Evolutionary conservation across 208 protist genomes (phyloP), one percentile per base, ranked within the genome.

Genomic region (Tetramitus jugosus): DNA sequence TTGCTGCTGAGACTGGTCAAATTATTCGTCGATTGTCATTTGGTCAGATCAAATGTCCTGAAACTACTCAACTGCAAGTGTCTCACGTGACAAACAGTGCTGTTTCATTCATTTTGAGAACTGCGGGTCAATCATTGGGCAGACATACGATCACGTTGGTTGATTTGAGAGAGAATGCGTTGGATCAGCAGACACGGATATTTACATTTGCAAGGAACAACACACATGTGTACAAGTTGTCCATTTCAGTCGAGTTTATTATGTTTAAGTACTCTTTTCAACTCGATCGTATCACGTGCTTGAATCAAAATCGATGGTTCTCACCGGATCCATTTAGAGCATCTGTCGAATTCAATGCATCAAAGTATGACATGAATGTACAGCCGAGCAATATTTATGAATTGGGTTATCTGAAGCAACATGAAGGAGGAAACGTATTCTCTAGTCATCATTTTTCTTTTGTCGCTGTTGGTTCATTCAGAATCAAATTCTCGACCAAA

Each of bases 391-490:
- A 62, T 62, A 23, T 7, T 7, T 62, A 62, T 31, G 10, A 26
- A 26, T 31, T 62, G 8, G 56, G 56, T 62, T 23, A 62, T 31
- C 29, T 62, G 10, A 7, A 62, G 29, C 3, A 62, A 31, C 56
- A 62, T 31, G 56, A 62, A 33, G 4, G n/a, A n/a, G 4, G 8
- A 33, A 31, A 4, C 29, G 56, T 26, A 33, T 62, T 62, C 17
- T 62, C 56, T 7, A 62, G 56, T 62, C 56, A 62, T 62, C 56
- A 62, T 62, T 31, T 62, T 23, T 62, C 56, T 31, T 62, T 62
- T 31, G 10, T 26, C 4, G 29, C 56, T 31, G n/a, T 62, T 23
- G 17, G 56, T 62, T 31, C 56, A 33, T 62, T 62, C 29, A 23
- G n/a, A n/a, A 62, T 62, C 56, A 62, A 23, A 62, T 62, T n/a